These are phyloP conservation scores for Vaucheria bursata DNA, from an alignment of 352 stramenopile species.

Conservation along the genomic window DNA sequence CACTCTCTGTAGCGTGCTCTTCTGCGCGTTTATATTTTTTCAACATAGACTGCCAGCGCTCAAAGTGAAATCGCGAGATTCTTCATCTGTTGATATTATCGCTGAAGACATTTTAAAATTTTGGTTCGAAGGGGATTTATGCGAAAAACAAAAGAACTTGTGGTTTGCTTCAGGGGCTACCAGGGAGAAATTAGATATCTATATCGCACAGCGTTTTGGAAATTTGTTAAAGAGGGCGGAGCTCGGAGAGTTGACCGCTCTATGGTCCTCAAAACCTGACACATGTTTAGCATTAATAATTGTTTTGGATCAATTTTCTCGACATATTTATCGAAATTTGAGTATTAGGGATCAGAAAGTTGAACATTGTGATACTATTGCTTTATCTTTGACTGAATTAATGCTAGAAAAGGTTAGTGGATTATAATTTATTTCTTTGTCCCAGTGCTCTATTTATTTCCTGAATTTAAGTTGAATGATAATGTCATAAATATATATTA, in stretches of 20 bases:
- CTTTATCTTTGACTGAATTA: conserved; percentile 13
- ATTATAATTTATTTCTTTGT: too few species aligned
- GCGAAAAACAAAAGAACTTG: conserved; percentile 39
- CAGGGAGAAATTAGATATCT: conserved; percentile 7
- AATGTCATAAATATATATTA: too few species aligned
- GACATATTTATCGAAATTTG: conserved; percentile 19
- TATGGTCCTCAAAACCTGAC: conserved; percentile 18
- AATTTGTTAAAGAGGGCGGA: conserved; percentile 17
- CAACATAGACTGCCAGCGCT: too few species aligned
- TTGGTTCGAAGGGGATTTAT: conserved; percentile 33
- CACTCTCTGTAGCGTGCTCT: too few species aligned
- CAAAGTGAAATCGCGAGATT: too few species aligned
- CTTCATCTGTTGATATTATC: too few species aligned
- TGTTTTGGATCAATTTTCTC: conserved; percentile 41
- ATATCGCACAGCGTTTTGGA: conserved; percentile 11
- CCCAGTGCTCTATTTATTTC: too few species aligned
- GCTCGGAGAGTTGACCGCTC: conserved; percentile 14
- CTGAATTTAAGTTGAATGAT: too few species aligned
- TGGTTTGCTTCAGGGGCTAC: conserved; percentile 25
- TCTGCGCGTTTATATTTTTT: too few species aligned
- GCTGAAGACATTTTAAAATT: background rate
- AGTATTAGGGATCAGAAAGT: conserved; percentile 19
- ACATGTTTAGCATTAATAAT: conserved; percentile 36
- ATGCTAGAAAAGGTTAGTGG: conserved; percentile 13
- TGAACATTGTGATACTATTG: conserved; percentile 12